Conservation (phyloP, 2,329 filamentous ascomycete genomes). For the Dryadomyces quercivorus region DNA sequence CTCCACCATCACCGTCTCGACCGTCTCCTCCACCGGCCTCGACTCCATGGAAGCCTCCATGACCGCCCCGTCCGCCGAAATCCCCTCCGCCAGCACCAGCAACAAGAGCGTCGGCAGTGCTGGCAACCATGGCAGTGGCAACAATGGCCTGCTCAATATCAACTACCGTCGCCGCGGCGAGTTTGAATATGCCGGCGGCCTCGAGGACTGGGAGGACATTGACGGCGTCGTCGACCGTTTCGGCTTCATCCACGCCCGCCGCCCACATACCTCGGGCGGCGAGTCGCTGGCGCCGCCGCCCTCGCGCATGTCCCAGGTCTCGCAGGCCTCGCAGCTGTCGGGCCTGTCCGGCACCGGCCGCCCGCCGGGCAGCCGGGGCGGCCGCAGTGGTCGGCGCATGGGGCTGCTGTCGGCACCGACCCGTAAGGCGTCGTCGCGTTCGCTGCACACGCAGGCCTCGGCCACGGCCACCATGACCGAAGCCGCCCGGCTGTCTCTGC, state of each 20-base stretch:
- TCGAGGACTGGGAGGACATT: constrained; percentile 58
- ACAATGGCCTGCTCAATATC: neutral
- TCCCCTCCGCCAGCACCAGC: neutral
- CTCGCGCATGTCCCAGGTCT: neutral
- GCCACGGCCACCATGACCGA: constrained; percentile 12
- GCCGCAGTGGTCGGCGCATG: neutral
- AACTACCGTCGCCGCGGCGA: constrained; percentile 15
- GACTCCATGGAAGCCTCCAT: neutral
- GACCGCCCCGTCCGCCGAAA: neutral
- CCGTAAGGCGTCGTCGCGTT: constrained; percentile 15
- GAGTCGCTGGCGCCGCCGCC: neutral
- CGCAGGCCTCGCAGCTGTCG: neutral
- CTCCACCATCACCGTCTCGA: neutral
- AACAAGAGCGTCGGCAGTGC: neutral
- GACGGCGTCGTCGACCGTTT: constrained; percentile 54
- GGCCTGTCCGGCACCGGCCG: too few species aligned
- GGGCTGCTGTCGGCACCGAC: neutral
- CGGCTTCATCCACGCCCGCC: constrained; percentile 47
- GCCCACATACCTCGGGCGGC: constrained; percentile 21
- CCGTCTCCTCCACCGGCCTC: neutral
- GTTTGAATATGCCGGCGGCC: constrained; percentile 41
- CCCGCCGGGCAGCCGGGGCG: neutral
- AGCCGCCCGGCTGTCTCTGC: constrained; percentile 41
- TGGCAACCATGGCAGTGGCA: neutral
- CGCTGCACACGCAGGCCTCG: constrained; percentile 39